Base-by-base conservation (phyloP, 495 filamentous ascomycete species). In the Neurospora sp. region DNA sequence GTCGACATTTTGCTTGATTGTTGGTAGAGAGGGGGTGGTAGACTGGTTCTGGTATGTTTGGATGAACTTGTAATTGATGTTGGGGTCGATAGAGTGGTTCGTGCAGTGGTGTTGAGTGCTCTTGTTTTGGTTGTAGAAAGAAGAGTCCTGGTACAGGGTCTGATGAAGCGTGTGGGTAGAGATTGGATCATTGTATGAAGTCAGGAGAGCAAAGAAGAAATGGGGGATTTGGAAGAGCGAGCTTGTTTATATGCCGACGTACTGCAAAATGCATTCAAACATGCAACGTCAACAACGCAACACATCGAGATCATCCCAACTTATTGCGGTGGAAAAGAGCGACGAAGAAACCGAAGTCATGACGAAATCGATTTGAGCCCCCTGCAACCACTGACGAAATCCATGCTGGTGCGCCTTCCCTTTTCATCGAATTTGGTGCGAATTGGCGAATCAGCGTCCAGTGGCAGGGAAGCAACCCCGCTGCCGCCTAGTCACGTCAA, bases 1-100 rank as follows among this genome's bases (percentile, higher is more conserved):
- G 84, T 81, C 48, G 85, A 82, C 86, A 87, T 87, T 42, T 76
- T 84, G 77, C n/a, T 38, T 4, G 71, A n/a, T 35, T 23, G 72
- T 38, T 48, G 70, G 27, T 37, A n/a, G 41, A 70, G 37, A 54
- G 18, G 42, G 4, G 27, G 14, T 39, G 16, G 27, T n/a, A 40
- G 16, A 39, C 7, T 27, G 72, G 39, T 46, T 38, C 37, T 23
- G 4, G 39, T 16, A 71, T 8, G 16, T 16, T 73, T 69, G 23
- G 4, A 69, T 46, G 69, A 20, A 31, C 40, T 12, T 6, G 7
- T n/a, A 18, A 71, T 23, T 69, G 74, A 23, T 48, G n/a, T 23
- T 59, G 41, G 27, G 14, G 48, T 40, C 27, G 54, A 37, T 16
- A 59, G 6, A 16, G 54, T 31, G 1, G 62, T 27, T 39, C n/a